A percentile compares a stretch with the other conserved stretches of the same genome.
Conservation (phyloP, 768 basidiomycete species). For the Amanita rimosa region DNA sequence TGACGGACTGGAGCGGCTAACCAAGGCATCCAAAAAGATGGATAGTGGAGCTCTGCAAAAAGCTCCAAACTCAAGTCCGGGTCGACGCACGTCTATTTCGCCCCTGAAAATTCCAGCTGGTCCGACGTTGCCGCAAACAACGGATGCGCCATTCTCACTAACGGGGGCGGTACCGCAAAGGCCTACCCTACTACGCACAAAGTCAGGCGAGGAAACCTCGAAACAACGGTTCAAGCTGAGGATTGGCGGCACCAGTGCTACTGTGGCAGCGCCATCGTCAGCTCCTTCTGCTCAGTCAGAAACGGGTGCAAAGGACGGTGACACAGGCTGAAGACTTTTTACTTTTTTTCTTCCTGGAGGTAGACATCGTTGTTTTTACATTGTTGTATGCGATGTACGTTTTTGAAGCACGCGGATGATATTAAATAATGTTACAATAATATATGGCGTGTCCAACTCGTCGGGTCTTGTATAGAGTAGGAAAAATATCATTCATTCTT, state of each 20-base stretch:
- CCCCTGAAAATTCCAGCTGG: neutral
- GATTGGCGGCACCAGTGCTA: neutral
- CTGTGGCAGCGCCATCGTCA: conserved; percentile 6
- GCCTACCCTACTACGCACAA: conserved; percentile 5
- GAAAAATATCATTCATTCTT: neutral
- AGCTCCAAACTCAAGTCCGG: conserved; percentile 17
- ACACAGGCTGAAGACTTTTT: conserved; percentile 40
- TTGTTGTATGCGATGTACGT: neutral
- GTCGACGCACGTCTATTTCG: neutral
- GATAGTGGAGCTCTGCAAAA: conserved; percentile 37
- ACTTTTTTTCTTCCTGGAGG: neutral
- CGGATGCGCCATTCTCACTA: conserved; percentile 4
- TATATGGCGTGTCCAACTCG: neutral
- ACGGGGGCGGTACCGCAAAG: conserved; percentile 10
- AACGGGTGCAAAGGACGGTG: conserved; percentile 60
- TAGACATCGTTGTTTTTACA: neutral
- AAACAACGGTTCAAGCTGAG: conserved; percentile 8
- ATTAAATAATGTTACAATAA: conserved; percentile 1
- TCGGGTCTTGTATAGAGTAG: neutral
- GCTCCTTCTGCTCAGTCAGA: conserved; percentile 35
- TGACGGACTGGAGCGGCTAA: conserved; percentile 49
- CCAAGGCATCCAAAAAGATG: conserved; percentile 45
- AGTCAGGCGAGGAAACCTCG: conserved; percentile 4
- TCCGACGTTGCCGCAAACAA: neutral
- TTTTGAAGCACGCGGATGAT: conserved; percentile 1